Conservation (phyloP, 768 basidiomycete genomes). For the Hericium coralloides region DNA sequence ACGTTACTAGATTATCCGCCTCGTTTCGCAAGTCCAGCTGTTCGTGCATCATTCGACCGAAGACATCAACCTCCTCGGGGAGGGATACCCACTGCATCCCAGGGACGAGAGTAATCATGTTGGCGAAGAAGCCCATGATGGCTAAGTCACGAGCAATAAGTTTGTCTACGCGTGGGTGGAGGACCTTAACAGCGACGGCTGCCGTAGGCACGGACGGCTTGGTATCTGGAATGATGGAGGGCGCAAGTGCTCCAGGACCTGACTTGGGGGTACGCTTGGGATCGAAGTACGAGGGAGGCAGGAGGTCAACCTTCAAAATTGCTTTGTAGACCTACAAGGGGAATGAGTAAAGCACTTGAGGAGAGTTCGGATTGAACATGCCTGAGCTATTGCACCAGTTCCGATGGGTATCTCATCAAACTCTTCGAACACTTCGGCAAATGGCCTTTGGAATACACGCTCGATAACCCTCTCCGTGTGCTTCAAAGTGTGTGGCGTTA, state of each 20-base stretch:
- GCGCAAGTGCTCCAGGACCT: conserved; percentile 40
- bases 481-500: conserved; percentile 65
- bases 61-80: conserved; percentile 90
- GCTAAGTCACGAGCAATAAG: conserved; percentile 83
- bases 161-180: conserved; percentile 81
- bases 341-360: background rate
- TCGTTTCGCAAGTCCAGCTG: conserved; percentile 90
- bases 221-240: conserved; percentile 39
- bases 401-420: conserved; percentile 87
- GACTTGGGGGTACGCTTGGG: conserved; percentile 54
- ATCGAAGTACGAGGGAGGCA: conserved; percentile 77
- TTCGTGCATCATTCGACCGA: conserved; percentile 93
- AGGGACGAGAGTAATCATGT: conserved; percentile 66
- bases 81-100: conserved; percentile 96
- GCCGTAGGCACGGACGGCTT: conserved; percentile 72
- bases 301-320: conserved; percentile 71
- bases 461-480: conserved; percentile 83
- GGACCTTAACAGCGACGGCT: conserved; percentile 90
- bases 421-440: conserved; percentile 84
- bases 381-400: conserved; percentile 98
- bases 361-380: conserved; percentile 15
- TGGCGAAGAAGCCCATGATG: conserved; percentile 93
- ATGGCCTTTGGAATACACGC: conserved; percentile 71
- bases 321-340: conserved; percentile 74
- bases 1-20: conserved; percentile 75